Percentiles rank a stretch among this genome's conserved stretches.
Conservation (phyloP, 495 filamentous ascomycete species). For the Bathelium albidoporum region DNA sequence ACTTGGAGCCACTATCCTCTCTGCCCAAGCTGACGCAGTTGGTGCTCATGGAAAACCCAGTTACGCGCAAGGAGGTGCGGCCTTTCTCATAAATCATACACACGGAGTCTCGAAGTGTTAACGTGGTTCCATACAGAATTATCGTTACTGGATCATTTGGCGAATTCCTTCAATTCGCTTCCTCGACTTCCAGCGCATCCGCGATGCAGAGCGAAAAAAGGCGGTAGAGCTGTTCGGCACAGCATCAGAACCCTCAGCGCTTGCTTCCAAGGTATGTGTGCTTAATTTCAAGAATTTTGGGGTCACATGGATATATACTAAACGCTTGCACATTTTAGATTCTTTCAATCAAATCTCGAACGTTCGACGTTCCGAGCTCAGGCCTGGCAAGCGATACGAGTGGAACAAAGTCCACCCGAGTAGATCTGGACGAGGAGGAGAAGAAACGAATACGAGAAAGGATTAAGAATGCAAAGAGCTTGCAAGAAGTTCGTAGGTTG, state of each 20-base stretch:
- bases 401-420: conserved; percentile 34
- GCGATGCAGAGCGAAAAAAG: conserved; percentile 64
- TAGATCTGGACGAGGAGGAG: conserved; percentile 61
- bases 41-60: conserved; percentile 74
- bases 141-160: conserved; percentile 87
- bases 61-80: conserved; percentile 82
- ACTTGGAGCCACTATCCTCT: conserved; percentile 70
- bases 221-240: conserved; percentile 79
- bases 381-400: conserved; percentile 42
- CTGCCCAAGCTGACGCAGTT: conserved; percentile 68
- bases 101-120: conserved; percentile 7
- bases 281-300: background rate
- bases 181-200: conserved; percentile 88
- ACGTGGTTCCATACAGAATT: conserved; percentile 51
- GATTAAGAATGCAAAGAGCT: conserved; percentile 73
- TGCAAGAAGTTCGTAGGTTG: conserved; percentile 53
- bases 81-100: background rate
- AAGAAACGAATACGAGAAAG: conserved; percentile 57
- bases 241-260: conserved; percentile 57
- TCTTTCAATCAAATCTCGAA: conserved; percentile 58
- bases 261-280: conserved; percentile 48
- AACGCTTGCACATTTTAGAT: background rate
- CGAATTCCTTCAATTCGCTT: conserved; percentile 74
- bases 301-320: background rate
- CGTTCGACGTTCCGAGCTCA: conserved; percentile 55